Evolutionary conservation across 768 basidiomycete genomes (phyloP), one percentile per base, ranked within the genome.

Genomic region (Strobilomyces echinocephalus): DNA sequence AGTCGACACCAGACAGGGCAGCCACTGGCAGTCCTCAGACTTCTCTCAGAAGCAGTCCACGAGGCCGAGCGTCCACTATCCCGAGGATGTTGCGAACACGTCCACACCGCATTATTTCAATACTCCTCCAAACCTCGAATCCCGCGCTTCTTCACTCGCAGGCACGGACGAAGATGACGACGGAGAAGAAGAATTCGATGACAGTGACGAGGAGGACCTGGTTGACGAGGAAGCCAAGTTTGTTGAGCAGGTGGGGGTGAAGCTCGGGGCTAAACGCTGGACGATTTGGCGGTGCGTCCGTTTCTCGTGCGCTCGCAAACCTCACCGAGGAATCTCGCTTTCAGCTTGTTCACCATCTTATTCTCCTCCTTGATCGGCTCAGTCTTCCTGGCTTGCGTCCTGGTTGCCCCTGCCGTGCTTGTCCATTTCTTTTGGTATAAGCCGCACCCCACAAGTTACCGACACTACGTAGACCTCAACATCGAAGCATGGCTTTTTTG

Each of bases 401-500:
- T 91, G 40, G 76, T 83, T 41, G 65, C 83, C 0, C 82, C 83
- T 20, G 84, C 81, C 9, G 60, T 91, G 26, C 63, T 88, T 43
- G 63, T 89, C 43, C 79, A 86, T 57, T 83, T 87, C 66, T 79
- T 79, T 64, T 91, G 84, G 83, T 87, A 84, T 62, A 77, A 81
- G 42, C 79, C 78, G 0, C 65, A 86, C 50, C 79, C 77, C 8
- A 79, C 78, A 16, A 73, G 75, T 8, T 72, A 81, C 57, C 78
- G 86, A 15, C 75, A 72, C 28, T 86, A 77, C 56, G 76, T 88
- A 56, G 78, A 77, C 50, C 77, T 83, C 56, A 90, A 85, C 64
- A 67, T 86, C 42, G 74, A 85, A 65, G 84, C 86, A 4, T 91
- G 88, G 88, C 73, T 90, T 3, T 88, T 87, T 68, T 91, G 88